Base-by-base conservation (phyloP, 1,139 yeast species). In the Suhomyces bokatorum region DNA sequence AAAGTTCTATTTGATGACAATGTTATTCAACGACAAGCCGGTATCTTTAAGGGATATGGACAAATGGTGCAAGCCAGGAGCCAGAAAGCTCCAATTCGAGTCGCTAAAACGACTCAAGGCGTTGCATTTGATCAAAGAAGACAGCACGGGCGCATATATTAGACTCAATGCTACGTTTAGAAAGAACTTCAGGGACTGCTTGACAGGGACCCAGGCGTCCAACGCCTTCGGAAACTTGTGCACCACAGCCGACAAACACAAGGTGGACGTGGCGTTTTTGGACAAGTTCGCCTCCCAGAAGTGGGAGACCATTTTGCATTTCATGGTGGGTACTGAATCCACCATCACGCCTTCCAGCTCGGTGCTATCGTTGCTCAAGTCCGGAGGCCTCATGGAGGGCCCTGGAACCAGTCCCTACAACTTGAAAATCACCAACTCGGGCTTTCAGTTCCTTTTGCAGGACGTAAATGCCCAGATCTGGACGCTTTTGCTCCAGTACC, bases 251-350 rank as follows among this genome's bases (percentile, higher is more conserved):
- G 75, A 70, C 42, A 65, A 64, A 35, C 77, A 78, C 48, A 69
- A 69, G 39, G 85, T 88, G 1, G 83, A 81, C 40, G 66, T 81
- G 26, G 75, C 76, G 31, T 86, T 85, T 56, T 69, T 93, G 40
- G 96, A 90, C 57, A 73, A 73, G 35, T 90, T 89, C 67, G 96
- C 97, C 10, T 78, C 89, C 8, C 79, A 77, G 39, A 88, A 87
- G 59, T 93, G 99, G 99, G 99, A 95, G 62, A 82, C 89, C 6
- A 93, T 95, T 55, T 73, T 95, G 56, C 99, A 95, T 72, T 93
- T 85, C 67, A 93, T 93, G 98, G 99, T 93, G 37, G 98, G 98
- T 3, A 88, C 97, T 0, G 86, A 86, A 45, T 69, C 83, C 39
- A 70, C 81, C 16, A 70, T 73, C 10, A 70, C 78, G 2, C 96